These are phyloP conservation scores for Lachancea fermentati DNA, from an alignment of 805 yeast species.

Conservation along the genomic window DNA sequence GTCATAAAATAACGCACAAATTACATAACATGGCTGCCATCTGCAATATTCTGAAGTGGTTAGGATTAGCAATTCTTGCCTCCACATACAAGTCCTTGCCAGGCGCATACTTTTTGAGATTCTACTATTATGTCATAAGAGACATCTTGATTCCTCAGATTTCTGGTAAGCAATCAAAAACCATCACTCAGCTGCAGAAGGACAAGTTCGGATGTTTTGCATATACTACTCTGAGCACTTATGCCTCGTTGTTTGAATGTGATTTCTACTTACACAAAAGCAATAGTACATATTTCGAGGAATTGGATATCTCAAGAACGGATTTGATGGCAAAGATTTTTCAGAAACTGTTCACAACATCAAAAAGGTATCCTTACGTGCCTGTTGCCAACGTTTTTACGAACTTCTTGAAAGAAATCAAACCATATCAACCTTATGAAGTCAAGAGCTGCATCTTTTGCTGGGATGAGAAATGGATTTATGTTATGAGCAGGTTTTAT, in stretches of 20 bases:
- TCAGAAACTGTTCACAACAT: constrained; percentile 46
- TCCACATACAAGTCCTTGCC: constrained; percentile 58
- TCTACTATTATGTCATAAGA: constrained; percentile 43
- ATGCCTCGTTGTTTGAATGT: constrained; percentile 71
- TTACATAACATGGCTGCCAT: neutral
- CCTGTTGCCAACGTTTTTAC: constrained; percentile 75
- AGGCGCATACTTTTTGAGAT: constrained; percentile 56
- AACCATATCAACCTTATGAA: constrained; percentile 53
- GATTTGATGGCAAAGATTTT: constrained; percentile 53
- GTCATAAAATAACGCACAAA: no score
- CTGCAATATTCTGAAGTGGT: neutral
- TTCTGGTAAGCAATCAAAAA: constrained; percentile 19
- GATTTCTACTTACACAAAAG: constrained; percentile 85
- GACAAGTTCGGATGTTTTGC: constrained; percentile 35
- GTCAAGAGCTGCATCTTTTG: constrained; percentile 59
- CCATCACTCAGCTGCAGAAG: constrained; percentile 17
- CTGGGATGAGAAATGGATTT: constrained; percentile 89
- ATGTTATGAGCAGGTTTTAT: constrained; percentile 58
- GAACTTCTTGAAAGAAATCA: constrained; percentile 66
- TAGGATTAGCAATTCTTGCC: constrained; percentile 8
- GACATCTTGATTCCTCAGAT: constrained; percentile 38
- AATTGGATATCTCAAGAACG: constrained; percentile 74
- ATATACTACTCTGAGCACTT: constrained; percentile 40
- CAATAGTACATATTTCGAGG: constrained; percentile 78
- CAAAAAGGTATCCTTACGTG: constrained; percentile 47